These are phyloP conservation scores for Penicillium hordei DNA, from an alignment of 2,329 filamentous ascomycete species.

Conservation along the genomic window DNA sequence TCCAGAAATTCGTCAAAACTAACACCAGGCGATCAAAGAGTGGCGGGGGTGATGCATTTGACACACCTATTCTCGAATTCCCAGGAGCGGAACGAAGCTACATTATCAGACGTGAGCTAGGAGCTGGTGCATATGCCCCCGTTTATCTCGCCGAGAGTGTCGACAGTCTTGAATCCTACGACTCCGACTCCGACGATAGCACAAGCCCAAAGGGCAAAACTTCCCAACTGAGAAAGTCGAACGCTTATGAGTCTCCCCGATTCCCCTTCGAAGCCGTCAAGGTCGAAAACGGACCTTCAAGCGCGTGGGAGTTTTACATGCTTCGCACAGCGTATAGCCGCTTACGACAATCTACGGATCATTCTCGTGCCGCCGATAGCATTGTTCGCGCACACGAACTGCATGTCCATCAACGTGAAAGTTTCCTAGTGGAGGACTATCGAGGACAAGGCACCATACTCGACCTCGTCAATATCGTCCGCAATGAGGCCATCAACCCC, in stretches of 20 bases:
- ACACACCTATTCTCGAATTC: constrained; percentile 68
- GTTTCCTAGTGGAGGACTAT: constrained; percentile 83
- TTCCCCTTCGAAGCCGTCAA: constrained; percentile 83
- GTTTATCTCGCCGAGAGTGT: constrained; percentile 86
- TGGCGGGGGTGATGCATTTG: constrained; percentile 59
- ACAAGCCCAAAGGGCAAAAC: constrained; percentile 50
- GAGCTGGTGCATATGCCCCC: constrained; percentile 89
- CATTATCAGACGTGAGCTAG: constrained; percentile 78
- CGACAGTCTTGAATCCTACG: constrained; percentile 48
- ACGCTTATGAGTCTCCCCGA: constrained; percentile 31
- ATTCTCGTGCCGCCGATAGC: constrained; percentile 69
- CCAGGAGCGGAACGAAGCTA: constrained; percentile 66
- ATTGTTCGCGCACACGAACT: constrained; percentile 83
- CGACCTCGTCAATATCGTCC: constrained; percentile 88
- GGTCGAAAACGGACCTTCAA: constrained; percentile 80
- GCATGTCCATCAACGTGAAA: constrained; percentile 87
- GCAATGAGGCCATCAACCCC: constrained; percentile 60
- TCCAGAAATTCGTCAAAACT: constrained; percentile 77
- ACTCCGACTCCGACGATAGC: constrained; percentile 36
- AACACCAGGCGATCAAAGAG: constrained; percentile 52
- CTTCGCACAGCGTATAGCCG: constrained; percentile 79
- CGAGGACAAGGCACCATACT: constrained; percentile 87
- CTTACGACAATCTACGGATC: constrained; percentile 59
- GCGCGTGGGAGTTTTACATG: constrained; percentile 95
- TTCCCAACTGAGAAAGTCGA: constrained; percentile 49